These are phyloP conservation scores for Solanum etuberosum DNA, from an alignment of 257 asterid genomes.

Conservation along the genomic window DNA sequence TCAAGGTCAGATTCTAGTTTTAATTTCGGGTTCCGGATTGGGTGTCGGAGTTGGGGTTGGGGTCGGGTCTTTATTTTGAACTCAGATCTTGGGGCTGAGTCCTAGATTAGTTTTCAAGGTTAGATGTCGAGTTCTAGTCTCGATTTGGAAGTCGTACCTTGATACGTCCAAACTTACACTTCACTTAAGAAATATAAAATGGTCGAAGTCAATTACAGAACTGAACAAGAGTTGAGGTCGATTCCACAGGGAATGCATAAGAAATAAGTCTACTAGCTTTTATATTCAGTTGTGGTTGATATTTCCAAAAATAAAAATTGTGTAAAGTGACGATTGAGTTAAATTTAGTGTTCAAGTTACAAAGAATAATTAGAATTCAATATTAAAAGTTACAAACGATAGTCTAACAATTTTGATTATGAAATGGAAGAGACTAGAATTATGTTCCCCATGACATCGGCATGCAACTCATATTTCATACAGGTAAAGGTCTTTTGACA, in stretches of 20 bases:
- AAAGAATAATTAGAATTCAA: not conserved
- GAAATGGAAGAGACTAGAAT: not conserved
- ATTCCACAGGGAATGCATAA: not conserved
- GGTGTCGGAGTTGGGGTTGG: not conserved
- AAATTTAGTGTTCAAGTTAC: not conserved
- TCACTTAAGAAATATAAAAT: not conserved
- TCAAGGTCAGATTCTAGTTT: no score
- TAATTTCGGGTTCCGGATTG: accelerated
- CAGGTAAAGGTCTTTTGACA: not conserved
- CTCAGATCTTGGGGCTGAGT: not conserved
- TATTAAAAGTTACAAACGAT: not conserved
- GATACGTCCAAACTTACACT: no score
- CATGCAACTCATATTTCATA: not conserved
- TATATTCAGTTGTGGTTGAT: no score
- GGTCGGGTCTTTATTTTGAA: not conserved
- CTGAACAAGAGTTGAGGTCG: not conserved
- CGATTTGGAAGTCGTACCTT: not conserved
- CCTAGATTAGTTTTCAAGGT: not conserved
- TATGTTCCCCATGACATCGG: not conserved
- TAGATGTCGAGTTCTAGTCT: not conserved
- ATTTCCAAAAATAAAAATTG: no score
- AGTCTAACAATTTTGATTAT: not conserved
- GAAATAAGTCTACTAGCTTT: not conserved
- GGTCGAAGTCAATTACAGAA: not conserved
- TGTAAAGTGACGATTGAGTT: no score